These are phyloP conservation scores for Pleurotus eryngii DNA, from an alignment of 768 basidiomycete species.

Conservation along the genomic window DNA sequence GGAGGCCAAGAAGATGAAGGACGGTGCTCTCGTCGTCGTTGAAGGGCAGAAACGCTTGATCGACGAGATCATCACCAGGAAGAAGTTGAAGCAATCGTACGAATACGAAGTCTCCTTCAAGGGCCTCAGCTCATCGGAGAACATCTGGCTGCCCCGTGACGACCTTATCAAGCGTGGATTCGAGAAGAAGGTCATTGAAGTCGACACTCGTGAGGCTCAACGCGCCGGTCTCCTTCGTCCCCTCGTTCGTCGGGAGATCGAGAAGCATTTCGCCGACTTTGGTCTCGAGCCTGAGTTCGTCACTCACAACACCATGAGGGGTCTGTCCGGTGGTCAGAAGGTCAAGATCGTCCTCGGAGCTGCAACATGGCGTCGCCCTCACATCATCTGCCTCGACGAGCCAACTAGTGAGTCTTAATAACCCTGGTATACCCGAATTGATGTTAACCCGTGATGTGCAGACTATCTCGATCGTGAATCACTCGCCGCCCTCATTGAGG, in stretches of 20 bases:
- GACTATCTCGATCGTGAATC: conserved; percentile 99
- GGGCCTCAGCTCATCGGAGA: conserved; percentile 92
- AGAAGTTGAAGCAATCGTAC: conserved; percentile 99
- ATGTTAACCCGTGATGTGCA: conserved; percentile 22
- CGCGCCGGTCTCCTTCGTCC: conserved; percentile 92
- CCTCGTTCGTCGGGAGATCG: conserved; percentile 96
- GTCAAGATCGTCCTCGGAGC: conserved; percentile 99
- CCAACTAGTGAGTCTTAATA: conserved; percentile 66
- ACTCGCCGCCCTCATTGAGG: conserved; percentile 96
- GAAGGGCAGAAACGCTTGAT: conserved; percentile 95
- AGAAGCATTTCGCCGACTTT: conserved; percentile 99
- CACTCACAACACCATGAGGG: conserved; percentile 98
- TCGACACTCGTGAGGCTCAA: conserved; percentile 96
- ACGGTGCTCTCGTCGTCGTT: conserved; percentile 78
- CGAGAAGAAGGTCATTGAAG: conserved; percentile 98
- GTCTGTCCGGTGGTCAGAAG: conserved; percentile 98
- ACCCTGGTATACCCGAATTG: conserved; percentile 4
- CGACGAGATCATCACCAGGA: conserved; percentile 86
- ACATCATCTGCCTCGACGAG: conserved; percentile 96
- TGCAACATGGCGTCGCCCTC: conserved; percentile 98
- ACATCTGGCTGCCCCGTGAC: conserved; percentile 96
- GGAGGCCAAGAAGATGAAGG: conserved; percentile 95
- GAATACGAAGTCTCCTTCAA: conserved; percentile 99
- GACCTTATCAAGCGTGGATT: conserved; percentile 97
- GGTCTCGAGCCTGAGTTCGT: conserved; percentile 99